Evolutionary conservation across 2,329 filamentous ascomycete genomes (phyloP).

Genomic region (Paracorniculantispora psalliotae): DNA sequence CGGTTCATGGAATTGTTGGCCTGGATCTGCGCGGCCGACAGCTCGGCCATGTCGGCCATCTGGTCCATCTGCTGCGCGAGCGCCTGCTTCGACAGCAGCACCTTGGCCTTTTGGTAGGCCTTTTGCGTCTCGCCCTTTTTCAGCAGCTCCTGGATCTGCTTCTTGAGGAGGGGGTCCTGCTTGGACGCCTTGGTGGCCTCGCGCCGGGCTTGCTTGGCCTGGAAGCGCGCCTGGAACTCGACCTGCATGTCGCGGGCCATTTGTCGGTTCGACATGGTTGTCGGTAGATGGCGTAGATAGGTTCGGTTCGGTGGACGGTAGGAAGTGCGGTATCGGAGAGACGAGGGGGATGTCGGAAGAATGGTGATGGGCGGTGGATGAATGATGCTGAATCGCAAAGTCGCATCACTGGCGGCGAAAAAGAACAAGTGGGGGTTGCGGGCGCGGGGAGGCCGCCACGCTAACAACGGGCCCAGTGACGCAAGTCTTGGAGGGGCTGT

Average conservation of each 20-base stretch:
- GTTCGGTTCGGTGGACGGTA: no score
- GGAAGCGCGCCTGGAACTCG: constrained; percentile 60
- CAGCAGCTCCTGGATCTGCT: constrained; percentile 58
- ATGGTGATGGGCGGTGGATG: not conserved
- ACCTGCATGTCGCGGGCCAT: constrained; percentile 56
- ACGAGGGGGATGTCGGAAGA: not conserved
- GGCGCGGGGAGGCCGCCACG: constrained; percentile 1
- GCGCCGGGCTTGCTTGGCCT: constrained; percentile 57
- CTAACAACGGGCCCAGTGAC: constrained; percentile 1
- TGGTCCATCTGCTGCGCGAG: constrained; percentile 60
- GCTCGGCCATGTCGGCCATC: constrained; percentile 60
- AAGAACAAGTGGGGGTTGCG: not conserved
- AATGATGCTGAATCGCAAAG: not conserved
- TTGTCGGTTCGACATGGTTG: constrained; percentile 54
- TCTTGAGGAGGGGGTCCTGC: constrained; percentile 56
- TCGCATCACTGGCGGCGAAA: not conserved
- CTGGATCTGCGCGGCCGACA: constrained; percentile 56
- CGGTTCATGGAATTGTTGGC: constrained; percentile 62
- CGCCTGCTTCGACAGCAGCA: constrained; percentile 57
- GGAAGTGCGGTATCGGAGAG: not conserved
- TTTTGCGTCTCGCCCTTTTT: constrained; percentile 60
- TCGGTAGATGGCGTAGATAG: not conserved
- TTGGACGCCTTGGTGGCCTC: constrained; percentile 57
- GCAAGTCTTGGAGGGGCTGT: not conserved
- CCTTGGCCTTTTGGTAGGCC: constrained; percentile 59